Evolutionary conservation across 805 yeast species (phyloP), one percentile per base, ranked within the genome.

Genomic region (Wickerhamiella azymoides): DNA sequence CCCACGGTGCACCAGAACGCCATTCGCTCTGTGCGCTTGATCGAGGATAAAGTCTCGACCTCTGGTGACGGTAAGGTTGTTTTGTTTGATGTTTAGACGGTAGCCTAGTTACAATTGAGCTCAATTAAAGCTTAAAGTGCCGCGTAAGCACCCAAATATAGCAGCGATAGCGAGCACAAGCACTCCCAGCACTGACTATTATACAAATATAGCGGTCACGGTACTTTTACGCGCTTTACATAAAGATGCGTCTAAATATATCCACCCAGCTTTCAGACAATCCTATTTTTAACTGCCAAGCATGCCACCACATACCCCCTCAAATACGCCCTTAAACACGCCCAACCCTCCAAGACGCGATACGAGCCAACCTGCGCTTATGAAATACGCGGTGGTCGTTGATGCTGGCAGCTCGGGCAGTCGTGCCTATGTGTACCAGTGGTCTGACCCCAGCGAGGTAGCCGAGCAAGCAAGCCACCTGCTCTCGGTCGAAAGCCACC

Each of bases 341-440:
- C 24, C 7, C 7, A 21, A 4, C 24, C n/a, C 16, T 14, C n/a
- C 35, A 30, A 5, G 16, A 30, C n/a, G 35, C 35, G 16, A 14
- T n/a, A n/a, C 35, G n/a, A 13, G 40, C 40, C 16, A 13, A 11
- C n/a, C n/a, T n/a, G 39, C 35, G 17, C 5, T 11, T 17, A 51
- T 51, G 56, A 56, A 53, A 37, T 88, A 84, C 66, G 96, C 95
- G 24, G 79, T 92, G 26, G 93, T 89, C 13, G 73, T 89, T 2
- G 98, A 89, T 62, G 85, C 96, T 0, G 98, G 98, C 1, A 86
- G 96, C 1, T 83, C 94, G 0, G 98, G 98, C 1, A 85, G 96
- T 3, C 68, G 98, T 45, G 71, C 83, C 13, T 88, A 84, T 60
- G 74, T 89, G 10, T 89, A 84, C 60, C 69, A 72, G 49, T 89